phyloP scores from a whole-genome alignment of 1,284 basidiomycete species.

The Cutaneotrichosporon curvatum region DNA sequence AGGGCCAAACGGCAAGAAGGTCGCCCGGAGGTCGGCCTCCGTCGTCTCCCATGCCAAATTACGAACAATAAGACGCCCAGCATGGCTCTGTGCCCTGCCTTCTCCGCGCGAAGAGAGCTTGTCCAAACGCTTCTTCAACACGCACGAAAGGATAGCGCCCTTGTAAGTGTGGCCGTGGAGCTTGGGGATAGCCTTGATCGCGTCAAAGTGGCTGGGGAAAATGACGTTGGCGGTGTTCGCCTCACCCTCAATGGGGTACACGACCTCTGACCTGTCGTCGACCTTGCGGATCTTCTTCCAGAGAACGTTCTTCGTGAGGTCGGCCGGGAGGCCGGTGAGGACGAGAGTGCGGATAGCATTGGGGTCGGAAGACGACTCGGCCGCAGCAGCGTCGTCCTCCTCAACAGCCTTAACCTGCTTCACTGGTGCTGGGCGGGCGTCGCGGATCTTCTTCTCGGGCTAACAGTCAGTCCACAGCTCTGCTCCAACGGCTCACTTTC shows the following conservation, averaged over 20 bases:
- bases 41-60: slow-evolving; percentile 78
- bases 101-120: slow-evolving; percentile 49
- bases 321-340: slow-evolving; percentile 63
- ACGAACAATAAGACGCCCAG: slow-evolving; percentile 80
- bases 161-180: slow-evolving; percentile 94
- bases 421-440: slow-evolving; percentile 5
- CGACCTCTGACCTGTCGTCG: slow-evolving; percentile 58
- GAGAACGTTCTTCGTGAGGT: slow-evolving; percentile 63
- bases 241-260: slow-evolving; percentile 56
- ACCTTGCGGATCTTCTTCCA: slow-evolving; percentile 80
- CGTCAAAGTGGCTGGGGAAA: slow-evolving; percentile 65
- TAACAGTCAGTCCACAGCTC: not conserved
- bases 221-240: slow-evolving; percentile 59
- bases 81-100: slow-evolving; percentile 49
- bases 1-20: slow-evolving; percentile 83
- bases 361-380: slow-evolving; percentile 51
- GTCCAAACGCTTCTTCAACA: slow-evolving; percentile 81
- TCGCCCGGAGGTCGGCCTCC: slow-evolving; percentile 74
- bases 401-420: not conserved
- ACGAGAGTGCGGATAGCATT: slow-evolving; percentile 73
- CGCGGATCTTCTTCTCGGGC: slow-evolving; percentile 11
- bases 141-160: slow-evolving; percentile 75
- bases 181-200: slow-evolving; percentile 67
- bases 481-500: slow-evolving; percentile 52
- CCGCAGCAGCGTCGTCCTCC: slow-evolving; percentile 10